Evolutionary conservation across 2,329 filamentous ascomycete genomes (phyloP).

Genomic region (Paecilomyces niveus): DNA sequence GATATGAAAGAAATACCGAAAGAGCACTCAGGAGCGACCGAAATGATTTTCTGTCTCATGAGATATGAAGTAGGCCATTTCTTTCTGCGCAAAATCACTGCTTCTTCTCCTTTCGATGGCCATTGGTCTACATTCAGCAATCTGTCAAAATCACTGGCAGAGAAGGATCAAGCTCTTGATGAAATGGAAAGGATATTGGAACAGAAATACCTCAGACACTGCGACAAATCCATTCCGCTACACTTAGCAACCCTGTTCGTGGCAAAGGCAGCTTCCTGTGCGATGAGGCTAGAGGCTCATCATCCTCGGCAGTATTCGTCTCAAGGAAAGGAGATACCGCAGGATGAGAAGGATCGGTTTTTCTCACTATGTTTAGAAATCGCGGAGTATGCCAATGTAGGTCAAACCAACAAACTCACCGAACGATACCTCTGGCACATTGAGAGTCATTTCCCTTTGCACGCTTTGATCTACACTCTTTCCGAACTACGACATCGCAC

Average conservation of each 20-base stretch:
- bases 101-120: too few relatives aligned
- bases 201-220: slow-evolving; percentile 28
- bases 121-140: neutral
- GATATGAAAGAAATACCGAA: slow-evolving; percentile 37
- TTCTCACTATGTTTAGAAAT: slow-evolving; percentile 11
- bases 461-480: slow-evolving; percentile 46
- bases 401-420: slow-evolving; percentile 25
- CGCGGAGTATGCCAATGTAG: slow-evolving; percentile 16
- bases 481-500: slow-evolving; percentile 33
- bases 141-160: slow-evolving; percentile 10
- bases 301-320: slow-evolving; percentile 33
- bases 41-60: slow-evolving; percentile 37
- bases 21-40: slow-evolving; percentile 37
- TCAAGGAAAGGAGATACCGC: slow-evolving; percentile 8
- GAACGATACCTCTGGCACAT: slow-evolving; percentile 13
- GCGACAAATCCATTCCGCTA: slow-evolving; percentile 33
- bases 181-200: slow-evolving; percentile 30
- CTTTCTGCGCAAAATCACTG: slow-evolving; percentile 8
- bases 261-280: slow-evolving; percentile 35
- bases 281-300: slow-evolving; percentile 3
- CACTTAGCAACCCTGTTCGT: slow-evolving; percentile 41
- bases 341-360: slow-evolving; percentile 14
- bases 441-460: slow-evolving; percentile 39
- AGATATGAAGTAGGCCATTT: slow-evolving; percentile 26
- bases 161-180: slow-evolving; percentile 22